Base-by-base conservation (phyloP, 192 early-diverging fungal species). In the Lobulomyces angularis region DNA sequence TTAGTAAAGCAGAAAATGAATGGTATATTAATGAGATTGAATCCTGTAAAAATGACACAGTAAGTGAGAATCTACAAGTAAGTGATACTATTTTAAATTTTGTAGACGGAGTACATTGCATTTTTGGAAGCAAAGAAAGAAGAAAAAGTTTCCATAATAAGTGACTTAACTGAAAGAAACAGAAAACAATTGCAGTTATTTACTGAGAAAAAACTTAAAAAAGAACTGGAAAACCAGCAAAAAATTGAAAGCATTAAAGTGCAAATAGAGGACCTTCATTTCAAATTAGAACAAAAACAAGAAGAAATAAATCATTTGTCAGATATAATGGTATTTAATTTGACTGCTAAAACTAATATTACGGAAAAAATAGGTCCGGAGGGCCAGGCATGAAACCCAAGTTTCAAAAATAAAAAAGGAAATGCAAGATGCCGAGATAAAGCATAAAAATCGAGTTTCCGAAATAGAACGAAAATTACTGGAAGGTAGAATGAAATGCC, bases 1-100 rank as follows among this genome's bases (percentile, higher is more conserved):
- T 0, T 28, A 69, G 67, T 37, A 71, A 71, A 31, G 31, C 38
- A 8, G 68, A 71, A 36, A 71, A 71, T 43, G 64, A 62, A n/a
- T 71, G 68, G 68, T 71, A 67, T 45, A 43, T 63, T 3, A 35
- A 55, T 9, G 68, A 71, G 41, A 67, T 71, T 30, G 64, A 71
- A 40, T 34, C 55, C 5, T 56, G 51, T 17, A 48, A 71, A 38
- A 51, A 48, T 28, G 68, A 71, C 34, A 68, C 64, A 24, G 56
- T 67, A 35, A 7, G 43, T 43, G 5, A 5, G 16, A 59, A 8
- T 26, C 31, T 32, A 12, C 31, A 12, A 12, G 12, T 16, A 32
- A 12, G 16, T 12, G 12, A 16, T 16, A 32, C 12, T 12, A 32
- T 32, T 32, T 16, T 12, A 35, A 28, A 11, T 14, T 30, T 2